A percentile compares a stretch with the other conserved stretches of the same genome.
Conservation (phyloP, 148 eudicot genomes). For the Tetragonia tetragonoides region DNA sequence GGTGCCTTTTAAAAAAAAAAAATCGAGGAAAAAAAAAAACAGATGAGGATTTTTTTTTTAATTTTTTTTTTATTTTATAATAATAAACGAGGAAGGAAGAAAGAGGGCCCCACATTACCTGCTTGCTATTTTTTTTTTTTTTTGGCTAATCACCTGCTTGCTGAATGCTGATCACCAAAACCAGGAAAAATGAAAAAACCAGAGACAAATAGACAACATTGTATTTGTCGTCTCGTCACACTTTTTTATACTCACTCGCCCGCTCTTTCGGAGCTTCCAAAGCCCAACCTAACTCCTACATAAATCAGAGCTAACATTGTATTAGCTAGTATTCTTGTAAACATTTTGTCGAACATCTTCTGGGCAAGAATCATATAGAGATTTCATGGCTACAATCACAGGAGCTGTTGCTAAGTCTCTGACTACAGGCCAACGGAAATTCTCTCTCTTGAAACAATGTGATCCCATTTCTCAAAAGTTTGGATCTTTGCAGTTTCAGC, state of each 20-base stretch:
- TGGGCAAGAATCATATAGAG: background rate
- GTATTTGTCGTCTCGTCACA: conserved; percentile 17
- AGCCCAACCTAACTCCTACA: background rate
- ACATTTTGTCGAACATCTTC: conserved; percentile 26
- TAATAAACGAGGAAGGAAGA: background rate
- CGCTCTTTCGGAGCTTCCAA: conserved; percentile 23
- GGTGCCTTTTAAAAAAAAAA: too few species aligned
- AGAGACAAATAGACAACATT: background rate
- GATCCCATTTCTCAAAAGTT: conserved; percentile 14
- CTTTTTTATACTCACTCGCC: background rate
- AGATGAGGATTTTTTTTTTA: too few species aligned
- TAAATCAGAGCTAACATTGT: background rate
- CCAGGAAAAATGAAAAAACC: background rate
- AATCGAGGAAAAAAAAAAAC: too few species aligned
- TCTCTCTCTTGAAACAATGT: conserved; percentile 1
- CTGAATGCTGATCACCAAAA: conserved; percentile 9
- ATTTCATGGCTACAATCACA: conserved; percentile 21
- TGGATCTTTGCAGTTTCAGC: conserved; percentile 18
- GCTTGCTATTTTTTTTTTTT: too few species aligned
- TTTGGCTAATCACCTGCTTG: too few species aligned
- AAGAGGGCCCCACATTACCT: background rate
- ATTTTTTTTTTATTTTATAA: too few species aligned
- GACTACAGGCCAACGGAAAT: background rate
- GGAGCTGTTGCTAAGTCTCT: conserved; percentile 27
- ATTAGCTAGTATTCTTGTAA: background rate